Base-by-base conservation (phyloP, 768 basidiomycete species). In the Russula earlei region DNA sequence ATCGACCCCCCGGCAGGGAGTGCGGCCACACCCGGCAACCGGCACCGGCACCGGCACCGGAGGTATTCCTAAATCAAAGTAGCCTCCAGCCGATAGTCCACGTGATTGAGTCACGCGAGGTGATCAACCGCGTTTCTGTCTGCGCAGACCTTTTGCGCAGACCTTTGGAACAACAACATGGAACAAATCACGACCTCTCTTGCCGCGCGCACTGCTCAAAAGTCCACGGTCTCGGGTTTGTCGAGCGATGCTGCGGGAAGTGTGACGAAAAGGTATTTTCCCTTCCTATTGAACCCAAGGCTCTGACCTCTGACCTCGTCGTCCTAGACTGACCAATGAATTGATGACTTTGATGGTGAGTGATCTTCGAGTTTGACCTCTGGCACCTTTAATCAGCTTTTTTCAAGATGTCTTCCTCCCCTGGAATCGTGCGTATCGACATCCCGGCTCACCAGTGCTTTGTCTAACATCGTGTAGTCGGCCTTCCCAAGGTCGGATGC, bases 341-440 rank as follows among this genome's bases (percentile, higher is more conserved):
- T 78, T 92, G 24, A 91, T 92, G 90, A 83, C 84, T 20, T 74
- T 92, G 54, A 89, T 92, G 90, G 90, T 89, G 56, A 60, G 83
- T 62, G 36, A 25, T 20, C 29, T 34, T n/a, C 36, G 41, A 24
- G 20, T 46, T 37, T 25, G 24, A 20, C 37, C 14, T 9, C 14
- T 2, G 9, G 8, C 20, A 15, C 40, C 45, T 50, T 54, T 34
- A 20, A 47, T 33, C 14, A 11, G 14, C 62, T 29, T 20, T 49
- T 2, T 56, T n/a, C n/a, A n/a, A 91, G 89, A 91, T 91, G 88
- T 85, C 88, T 55, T 81, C 86, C 41, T 87, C 87, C n/a, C 85
- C 88, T 44, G 90, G 88, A 55, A 89, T 91, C 63, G 89, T 92
- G 56, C 65, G 86, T 75, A 27, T 36, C n/a, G 12, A 11, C 4